Base-by-base conservation (phyloP, 768 basidiomycete species). In the Erythrobasidium yunnanense region DNA sequence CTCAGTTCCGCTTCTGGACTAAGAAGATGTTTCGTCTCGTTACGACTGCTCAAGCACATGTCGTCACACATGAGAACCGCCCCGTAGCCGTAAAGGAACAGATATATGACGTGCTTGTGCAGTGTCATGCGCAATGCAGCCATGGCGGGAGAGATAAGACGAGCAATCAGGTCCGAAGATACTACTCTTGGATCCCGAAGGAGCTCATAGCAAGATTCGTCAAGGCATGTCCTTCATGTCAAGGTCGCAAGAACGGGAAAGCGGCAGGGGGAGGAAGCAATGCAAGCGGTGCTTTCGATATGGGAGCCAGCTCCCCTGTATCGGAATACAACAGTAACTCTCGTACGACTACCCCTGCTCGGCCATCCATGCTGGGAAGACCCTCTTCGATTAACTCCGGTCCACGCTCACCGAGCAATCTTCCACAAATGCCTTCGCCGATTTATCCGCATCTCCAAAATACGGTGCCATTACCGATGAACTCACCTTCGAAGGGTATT, bases 81-180 rank as follows among this genome's bases (percentile, higher is more conserved):
- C 83, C 87, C 2, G 85, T 90, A 4, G 87, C 87, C 11, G 78
- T 87, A 60, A 81, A 81, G 74, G 87, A 88, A 69, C 84, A 87
- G 71, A 81, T 89, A 30, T 89, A 88, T 73, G 84, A 85, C 70
- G 79, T 89, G 42, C 78, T 90, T 45, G 85, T 84, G 70, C 84
- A 84, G 70, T 85, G 83, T 69, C 88, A 90, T 69, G 81, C 79
- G 15, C 79, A 80, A 51, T 78, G 81, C 55, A 78, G 81, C 8
- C 88, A 90, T 72, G 86, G 83, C 15, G 88, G 87, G 27, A 82
- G 87, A 22, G 88, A 90, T 76, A 86, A 83, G 78, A 90, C 88
- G 0, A 83, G 81, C 65, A 79, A 80, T 1, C 78, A 83, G 63
- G 81, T 89, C 38, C 79, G 85, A 52, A 78, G 82, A 67, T 81